Conservation (phyloP, 2,329 filamentous ascomycete species). For the Harringtonia lauricola region DNA sequence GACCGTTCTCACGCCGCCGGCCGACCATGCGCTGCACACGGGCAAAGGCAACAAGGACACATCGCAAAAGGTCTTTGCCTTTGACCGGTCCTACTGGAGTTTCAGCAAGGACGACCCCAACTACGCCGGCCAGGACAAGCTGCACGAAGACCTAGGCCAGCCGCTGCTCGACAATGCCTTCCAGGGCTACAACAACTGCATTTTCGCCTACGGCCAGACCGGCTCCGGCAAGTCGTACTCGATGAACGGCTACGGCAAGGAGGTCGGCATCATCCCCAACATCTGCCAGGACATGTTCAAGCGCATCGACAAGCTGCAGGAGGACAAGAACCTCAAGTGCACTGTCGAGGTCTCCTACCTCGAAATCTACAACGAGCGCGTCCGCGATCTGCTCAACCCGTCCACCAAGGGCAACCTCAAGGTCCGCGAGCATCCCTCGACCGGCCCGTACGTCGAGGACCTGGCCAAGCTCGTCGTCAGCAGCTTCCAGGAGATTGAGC, state of each 20-base stretch:
- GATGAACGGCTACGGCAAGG: constrained; percentile 71
- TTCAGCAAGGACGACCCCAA: constrained; percentile 68
- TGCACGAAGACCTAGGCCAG: constrained; percentile 88
- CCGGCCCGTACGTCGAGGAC: constrained; percentile 95
- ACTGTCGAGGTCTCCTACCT: constrained; percentile 97
- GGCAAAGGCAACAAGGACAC: constrained; percentile 56
- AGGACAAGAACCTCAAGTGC: constrained; percentile 87
- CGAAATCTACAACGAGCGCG: constrained; percentile 98
- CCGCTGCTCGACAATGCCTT: constrained; percentile 99
- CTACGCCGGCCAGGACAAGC: constrained; percentile 85
- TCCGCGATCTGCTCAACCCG: constrained; percentile 79
- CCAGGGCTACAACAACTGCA: constrained; percentile 97
- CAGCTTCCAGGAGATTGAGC: constrained; percentile 90
- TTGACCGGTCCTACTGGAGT: constrained; percentile 98
- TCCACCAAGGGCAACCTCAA: constrained; percentile 66
- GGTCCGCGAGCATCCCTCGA: constrained; percentile 88
- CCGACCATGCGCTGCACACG: constrained; percentile 43
- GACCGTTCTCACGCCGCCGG: constrained; percentile 71
- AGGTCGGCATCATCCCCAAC: constrained; percentile 84
- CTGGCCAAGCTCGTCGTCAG: constrained; percentile 88
- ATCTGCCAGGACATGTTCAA: constrained; percentile 96
- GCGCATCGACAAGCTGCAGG: constrained; percentile 66
- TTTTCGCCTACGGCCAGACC: constrained; percentile 97
- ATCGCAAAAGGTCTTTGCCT: constrained; percentile 75
- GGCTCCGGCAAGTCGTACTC: constrained; percentile 81